A percentile compares a stretch with the other conserved stretches of the same genome.
These are phyloP conservation scores for Russula griseocarnosa DNA, from an alignment of 768 basidiomycete genomes.

Conservation along the genomic window DNA sequence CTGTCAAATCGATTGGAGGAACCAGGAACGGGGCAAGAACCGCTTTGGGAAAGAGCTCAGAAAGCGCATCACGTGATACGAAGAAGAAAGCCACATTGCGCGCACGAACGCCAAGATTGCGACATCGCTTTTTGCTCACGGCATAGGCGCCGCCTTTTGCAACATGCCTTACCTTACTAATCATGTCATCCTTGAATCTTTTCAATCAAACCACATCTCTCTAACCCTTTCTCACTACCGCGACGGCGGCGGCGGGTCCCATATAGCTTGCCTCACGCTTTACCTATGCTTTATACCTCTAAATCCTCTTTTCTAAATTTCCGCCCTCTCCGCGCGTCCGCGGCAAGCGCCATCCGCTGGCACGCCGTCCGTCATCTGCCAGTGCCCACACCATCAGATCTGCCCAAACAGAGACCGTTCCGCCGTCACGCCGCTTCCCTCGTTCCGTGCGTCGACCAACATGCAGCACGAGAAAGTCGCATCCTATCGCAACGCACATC, in stretches of 20 bases:
- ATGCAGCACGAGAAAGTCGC: conserved; percentile 63
- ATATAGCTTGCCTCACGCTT: not conserved
- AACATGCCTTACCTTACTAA: not conserved
- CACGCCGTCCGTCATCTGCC: not conserved
- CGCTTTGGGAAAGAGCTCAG: not conserved
- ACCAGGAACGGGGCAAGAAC: too few relatives aligned
- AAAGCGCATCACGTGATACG: not conserved
- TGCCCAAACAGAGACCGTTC: too few relatives aligned
- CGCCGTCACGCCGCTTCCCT: conserved; percentile 27
- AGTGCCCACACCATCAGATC: not conserved
- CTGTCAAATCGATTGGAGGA: too few relatives aligned
- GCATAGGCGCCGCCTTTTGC: not conserved
- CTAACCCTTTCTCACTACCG: not conserved
- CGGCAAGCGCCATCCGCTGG: not conserved
- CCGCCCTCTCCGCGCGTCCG: not conserved
- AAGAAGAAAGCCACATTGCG: not conserved
- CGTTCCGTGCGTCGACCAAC: conserved; percentile 80
- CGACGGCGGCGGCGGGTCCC: not conserved
- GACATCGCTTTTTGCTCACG: conserved; percentile 19
- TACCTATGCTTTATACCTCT: not conserved
- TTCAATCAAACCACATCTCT: not conserved
- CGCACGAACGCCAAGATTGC: not conserved
- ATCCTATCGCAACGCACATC: conserved; percentile 35
- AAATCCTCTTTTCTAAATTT: not conserved
- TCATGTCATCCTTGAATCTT: not conserved